A percentile compares a stretch with the other conserved stretches of the same genome.
Conservation (phyloP, 257 asterid species). For the Petrea volubilis region DNA sequence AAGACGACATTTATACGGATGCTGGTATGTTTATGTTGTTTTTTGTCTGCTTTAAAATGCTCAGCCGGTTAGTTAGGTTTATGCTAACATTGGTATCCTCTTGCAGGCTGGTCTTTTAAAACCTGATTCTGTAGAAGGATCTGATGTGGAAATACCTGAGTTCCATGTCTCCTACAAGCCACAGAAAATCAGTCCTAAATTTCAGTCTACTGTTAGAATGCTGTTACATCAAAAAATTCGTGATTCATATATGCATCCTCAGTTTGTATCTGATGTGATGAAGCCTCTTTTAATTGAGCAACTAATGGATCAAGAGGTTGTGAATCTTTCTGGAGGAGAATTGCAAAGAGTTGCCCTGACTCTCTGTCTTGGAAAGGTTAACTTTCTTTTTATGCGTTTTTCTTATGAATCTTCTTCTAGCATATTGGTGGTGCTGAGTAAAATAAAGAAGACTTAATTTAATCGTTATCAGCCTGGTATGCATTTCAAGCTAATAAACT, state of each 20-base stretch:
- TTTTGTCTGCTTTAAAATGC: background rate
- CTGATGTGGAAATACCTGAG: constrained; percentile 88
- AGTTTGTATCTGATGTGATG: constrained; percentile 94
- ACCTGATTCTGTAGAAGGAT: constrained; percentile 80
- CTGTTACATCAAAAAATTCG: constrained; percentile 82
- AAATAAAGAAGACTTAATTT: background rate
- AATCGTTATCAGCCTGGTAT: background rate
- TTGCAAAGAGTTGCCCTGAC: constrained; percentile 93
- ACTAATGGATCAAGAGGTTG: constrained; percentile 96
- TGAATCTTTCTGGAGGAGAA: constrained; percentile 99
- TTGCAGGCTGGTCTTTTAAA: constrained; percentile 89
- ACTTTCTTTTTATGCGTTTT: background rate
- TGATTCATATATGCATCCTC: constrained; percentile 89
- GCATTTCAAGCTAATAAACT: background rate
- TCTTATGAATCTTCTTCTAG: background rate
- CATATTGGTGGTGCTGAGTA: background rate
- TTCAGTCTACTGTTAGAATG: constrained; percentile 64
- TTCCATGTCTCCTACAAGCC: constrained; percentile 97
- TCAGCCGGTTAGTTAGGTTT: background rate
- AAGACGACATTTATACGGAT: constrained; percentile 94
- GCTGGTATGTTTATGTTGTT: constrained; percentile 59
- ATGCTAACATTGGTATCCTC: background rate
- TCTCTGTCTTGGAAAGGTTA: constrained; percentile 97
- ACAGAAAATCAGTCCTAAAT: constrained; percentile 92
- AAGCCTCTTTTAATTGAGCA: constrained; percentile 97